A percentile compares a stretch with the other conserved stretches of the same genome.
These are phyloP conservation scores for Casuarina cunninghamiana DNA, from an alignment of 306 rosid species.

Conservation along the genomic window DNA sequence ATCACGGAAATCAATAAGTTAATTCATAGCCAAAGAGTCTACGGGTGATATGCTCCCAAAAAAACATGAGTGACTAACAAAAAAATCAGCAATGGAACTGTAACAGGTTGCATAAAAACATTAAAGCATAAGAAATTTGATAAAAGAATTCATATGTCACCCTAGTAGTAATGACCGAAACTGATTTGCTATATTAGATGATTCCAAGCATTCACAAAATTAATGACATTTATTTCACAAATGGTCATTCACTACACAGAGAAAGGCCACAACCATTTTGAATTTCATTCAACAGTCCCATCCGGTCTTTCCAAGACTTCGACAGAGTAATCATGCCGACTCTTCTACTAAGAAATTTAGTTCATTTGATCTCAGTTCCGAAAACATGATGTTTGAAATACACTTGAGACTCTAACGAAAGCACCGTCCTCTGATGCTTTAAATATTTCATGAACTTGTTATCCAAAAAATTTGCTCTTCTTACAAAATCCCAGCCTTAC, in stretches of 20 bases:
- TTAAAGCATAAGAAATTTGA: slow-evolving; percentile 7
- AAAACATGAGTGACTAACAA: slow-evolving; percentile 16
- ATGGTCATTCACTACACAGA: background rate
- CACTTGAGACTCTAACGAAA: background rate
- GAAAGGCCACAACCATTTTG: slow-evolving; percentile 9
- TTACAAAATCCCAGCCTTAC: too few species aligned
- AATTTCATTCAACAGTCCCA: background rate
- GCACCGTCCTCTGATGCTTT: background rate
- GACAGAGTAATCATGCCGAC: background rate
- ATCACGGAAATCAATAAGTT: slow-evolving; percentile 13
- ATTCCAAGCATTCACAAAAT: slow-evolving; percentile 16
- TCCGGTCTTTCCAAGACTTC: slow-evolving; percentile 3
- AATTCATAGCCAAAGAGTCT: slow-evolving; percentile 6
- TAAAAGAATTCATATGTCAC: background rate
- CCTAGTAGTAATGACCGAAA: background rate
- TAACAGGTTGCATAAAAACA: background rate
- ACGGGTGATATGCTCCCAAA: background rate
- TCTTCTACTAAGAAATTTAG: background rate
- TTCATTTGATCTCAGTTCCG: background rate
- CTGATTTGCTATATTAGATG: slow-evolving; percentile 1
- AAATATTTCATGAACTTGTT: background rate
- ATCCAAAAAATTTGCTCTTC: background rate
- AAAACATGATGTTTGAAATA: background rate
- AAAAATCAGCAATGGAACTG: background rate
- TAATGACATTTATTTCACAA: slow-evolving; percentile 1